A percentile compares a stretch with the other conserved stretches of the same genome.
Evolutionary conservation across 176 grass and related monocot species (phyloP).

Genomic region (Chloris gayana): DNA sequence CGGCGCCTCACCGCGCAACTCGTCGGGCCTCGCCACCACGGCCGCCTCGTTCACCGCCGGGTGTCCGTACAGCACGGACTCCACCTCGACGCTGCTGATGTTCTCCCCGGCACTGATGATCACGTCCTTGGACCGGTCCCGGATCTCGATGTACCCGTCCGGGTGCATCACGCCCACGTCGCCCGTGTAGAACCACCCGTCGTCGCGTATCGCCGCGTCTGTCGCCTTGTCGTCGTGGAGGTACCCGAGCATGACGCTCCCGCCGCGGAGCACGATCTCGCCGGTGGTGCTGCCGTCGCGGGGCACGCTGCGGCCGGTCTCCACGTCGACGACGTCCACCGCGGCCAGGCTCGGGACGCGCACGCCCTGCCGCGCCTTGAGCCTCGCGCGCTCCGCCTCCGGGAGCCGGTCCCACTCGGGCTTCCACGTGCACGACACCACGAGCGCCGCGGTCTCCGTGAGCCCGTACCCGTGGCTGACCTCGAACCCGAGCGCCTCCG

Average conservation of each 20-base stretch:
- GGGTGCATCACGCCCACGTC: constrained; percentile 81
- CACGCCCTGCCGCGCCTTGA: constrained; percentile 86
- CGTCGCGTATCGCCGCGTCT: constrained; percentile 31
- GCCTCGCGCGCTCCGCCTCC: constrained; percentile 57
- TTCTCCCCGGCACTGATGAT: constrained; percentile 95
- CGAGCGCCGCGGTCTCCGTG: constrained; percentile 51
- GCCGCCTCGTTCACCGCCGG: constrained; percentile 73
- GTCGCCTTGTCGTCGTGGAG: constrained; percentile 55
- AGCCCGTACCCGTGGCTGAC: constrained; percentile 81
- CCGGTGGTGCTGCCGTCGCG: constrained; percentile 60
- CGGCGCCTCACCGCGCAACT: constrained; percentile 84
- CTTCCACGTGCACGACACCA: constrained; percentile 79
- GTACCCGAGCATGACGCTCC: constrained; percentile 67
- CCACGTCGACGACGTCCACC: constrained; percentile 54
- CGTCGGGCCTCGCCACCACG: constrained; percentile 76
- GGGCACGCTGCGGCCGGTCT: constrained; percentile 51
- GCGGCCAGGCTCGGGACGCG: constrained; percentile 41
- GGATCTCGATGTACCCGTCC: constrained; percentile 84
- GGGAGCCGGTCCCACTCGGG: constrained; percentile 62
- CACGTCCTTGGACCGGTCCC: constrained; percentile 90
- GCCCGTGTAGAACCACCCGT: constrained; percentile 88
- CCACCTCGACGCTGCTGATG: constrained; percentile 97
- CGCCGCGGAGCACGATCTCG: constrained; percentile 69
- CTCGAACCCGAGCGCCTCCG: constrained; percentile 68
- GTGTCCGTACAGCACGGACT: constrained; percentile 70